Base-by-base conservation (phyloP, 169 alveolate genomes). In the Babesia sp. region DNA sequence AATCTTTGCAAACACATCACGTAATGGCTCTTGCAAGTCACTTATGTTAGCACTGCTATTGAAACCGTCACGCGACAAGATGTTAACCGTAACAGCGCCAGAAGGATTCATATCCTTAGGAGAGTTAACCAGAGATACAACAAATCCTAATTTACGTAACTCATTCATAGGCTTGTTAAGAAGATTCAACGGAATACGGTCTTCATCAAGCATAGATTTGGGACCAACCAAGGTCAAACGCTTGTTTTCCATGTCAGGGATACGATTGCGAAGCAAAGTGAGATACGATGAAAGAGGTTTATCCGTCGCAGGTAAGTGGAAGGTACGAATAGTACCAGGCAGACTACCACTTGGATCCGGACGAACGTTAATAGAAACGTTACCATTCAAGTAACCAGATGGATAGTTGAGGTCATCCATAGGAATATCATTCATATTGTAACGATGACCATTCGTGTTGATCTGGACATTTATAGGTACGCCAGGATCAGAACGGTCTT, bases 11-110 rank as follows among this genome's bases (percentile, higher is more conserved):
- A 79, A 70, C 33, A 64, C 68, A 34, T 56, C 66, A 16, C 53
- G 60, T 24, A 79, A 48, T 18, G 87, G 83, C 58, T 70, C 83
- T 61, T 79, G 87, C 60, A 79, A 39, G 70, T 79, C 83, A 29
- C 36, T 57, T 22, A 70, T 64, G 6, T 31, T 59, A 22, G 71
- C 61, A 39, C 42, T 42, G 56, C 74, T 28, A 22, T 26, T 72
- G 37, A 33, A 64, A 12, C 87, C 87, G 45, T 79, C 83, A 42
- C 48, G 60, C 31, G 82, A 79, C 3, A 79, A 31, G 71, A 79
- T 56, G 56, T 71, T 71, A 22, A 79, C 87, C 3, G 34, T 29
- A 24, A 71, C 45, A 14, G 56, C 57, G 24, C 60, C 67, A 18
- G 63, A 34, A 16, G 71, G 67, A n/a, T 64, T 53, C 41, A 41